Conservation (phyloP, 129 eudicot genomes). For the Ambrosia artemisiifolia region DNA sequence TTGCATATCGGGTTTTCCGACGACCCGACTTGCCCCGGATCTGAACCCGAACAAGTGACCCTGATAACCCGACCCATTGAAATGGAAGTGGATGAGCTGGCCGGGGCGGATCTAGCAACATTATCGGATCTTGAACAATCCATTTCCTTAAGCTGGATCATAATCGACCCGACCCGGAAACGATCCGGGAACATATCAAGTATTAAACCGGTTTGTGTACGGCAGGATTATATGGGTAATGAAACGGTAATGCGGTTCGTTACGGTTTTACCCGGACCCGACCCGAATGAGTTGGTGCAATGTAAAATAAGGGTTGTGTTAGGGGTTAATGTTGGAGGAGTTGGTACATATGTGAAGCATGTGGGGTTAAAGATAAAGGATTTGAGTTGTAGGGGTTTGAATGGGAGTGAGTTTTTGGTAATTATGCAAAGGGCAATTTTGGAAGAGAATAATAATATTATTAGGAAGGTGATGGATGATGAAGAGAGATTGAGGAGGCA, state of each 20-base stretch:
- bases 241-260: slow-evolving; percentile 23
- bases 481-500: background rate
- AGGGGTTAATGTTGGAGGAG: slow-evolving; percentile 18
- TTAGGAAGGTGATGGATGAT: slow-evolving; percentile 14
- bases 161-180: background rate
- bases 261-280: slow-evolving; percentile 12
- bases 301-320: slow-evolving; percentile 21
- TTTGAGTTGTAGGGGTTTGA: slow-evolving; percentile 22
- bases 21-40: background rate
- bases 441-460: slow-evolving; percentile 25
- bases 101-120: background rate
- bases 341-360: slow-evolving; percentile 18
- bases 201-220: slow-evolving; percentile 2
- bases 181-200: slow-evolving; percentile 7
- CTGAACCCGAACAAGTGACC: background rate
- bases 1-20: slow-evolving; percentile 15
- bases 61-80: slow-evolving; percentile 3
- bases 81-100: background rate
- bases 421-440: slow-evolving; percentile 4
- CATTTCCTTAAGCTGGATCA: background rate
- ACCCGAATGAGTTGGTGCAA: slow-evolving; percentile 9
- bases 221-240: background rate
- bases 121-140: background rate
- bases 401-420: slow-evolving; percentile 33
- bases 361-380: slow-evolving; percentile 12